Evolutionary conservation across 768 basidiomycete species (phyloP), one percentile per base, ranked within the genome.

Genomic region (Goffeauzyma gilvescens): DNA sequence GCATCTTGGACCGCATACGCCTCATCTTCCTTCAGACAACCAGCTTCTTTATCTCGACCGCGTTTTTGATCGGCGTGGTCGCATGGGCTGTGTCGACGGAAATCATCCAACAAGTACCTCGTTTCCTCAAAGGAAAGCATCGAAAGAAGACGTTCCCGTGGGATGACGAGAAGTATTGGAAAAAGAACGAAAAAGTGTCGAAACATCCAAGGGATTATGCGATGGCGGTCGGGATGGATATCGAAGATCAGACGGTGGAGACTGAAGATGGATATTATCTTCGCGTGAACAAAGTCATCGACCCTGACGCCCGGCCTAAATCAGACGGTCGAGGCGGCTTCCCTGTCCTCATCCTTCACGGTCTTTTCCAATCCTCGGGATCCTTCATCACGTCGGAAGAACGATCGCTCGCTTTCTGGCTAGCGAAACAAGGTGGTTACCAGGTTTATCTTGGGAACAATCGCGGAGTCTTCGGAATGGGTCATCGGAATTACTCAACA

Each of bases 321-420:
- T 46, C 51, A 22, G 57, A 63, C 37, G 62, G 63, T 10, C 46
- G 55, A 51, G 65, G 62, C 14, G 67, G 66, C 9, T 69, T 64
- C 55, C 69, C 69, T 0, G 64, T 70, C 15, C 53, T 71, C 15
- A 63, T 71, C 42, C 60, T 68, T 41, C 69, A 71, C 55, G 69
- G 70, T 8, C 57, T 71, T 4, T 71, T 71, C 54, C 70, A 71
- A 55, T 66, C 63, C 2, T 65, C 65, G 17, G 70, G 70, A 17
- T 63, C 60, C 25, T 71, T 71, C 57, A 64, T 71, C 45, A 71
- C 70, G 1, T 67, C 66, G 5, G 70, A 71, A 52, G 70, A 71
- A 33, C 58, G 70, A 12, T 66, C 64, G 18, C 52, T 71, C 30
- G 70, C 70, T 1, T 71, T 71, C 55, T 71, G 70, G 70, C 57